Evolutionary conservation across 768 basidiomycete species (phyloP), one percentile per base, ranked within the genome.

Genomic region (Mycena alexandri): DNA sequence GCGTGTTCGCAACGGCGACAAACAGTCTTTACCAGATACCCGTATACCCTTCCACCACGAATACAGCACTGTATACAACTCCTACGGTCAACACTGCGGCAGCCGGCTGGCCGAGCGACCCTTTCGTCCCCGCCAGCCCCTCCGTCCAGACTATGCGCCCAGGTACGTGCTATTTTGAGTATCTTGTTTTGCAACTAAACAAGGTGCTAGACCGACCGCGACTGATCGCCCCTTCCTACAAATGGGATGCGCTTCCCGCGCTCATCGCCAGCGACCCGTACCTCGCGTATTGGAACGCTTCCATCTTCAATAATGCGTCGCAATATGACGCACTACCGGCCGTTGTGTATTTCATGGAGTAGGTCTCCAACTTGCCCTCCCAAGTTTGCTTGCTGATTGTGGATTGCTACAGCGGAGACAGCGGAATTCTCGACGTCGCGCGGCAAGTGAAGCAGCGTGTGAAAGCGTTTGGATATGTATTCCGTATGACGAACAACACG

Each of bases 391-490:
- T n/a, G 19, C 41, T 59, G 51, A 59, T 36, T 19, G 14, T 8
- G 17, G 22, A 6, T 16, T 1, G 7, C 44, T 50, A 13, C 24
- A 67, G 69, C 74, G 91, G 93, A 25, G 87, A 87, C 69, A 95
- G 92, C 70, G 98, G 98, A 74, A 95, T 99, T 38, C 85, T 99
- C 33, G 98, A 99, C 75, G 87, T 89, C 68, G 91, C 96, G 21
- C 90, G 98, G 67, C 87, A 92, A 77, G 84, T 97, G 75, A 99
- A 99, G 79, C 85, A 91, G 82, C 87, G 94, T 61, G 83, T 98
- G 79, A 99, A 99, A 80, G 94, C 93, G 55, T 95, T 94, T 80
- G 88, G 89, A 1, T 99, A 98, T 74, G 95, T 86, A 36, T 98
- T 92, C 79, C 89, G 89, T 52, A 90, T 98, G 88, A 93, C 95